Conservation (phyloP, 139 green algal genomes). For the Nannochloris sp. region DNA sequence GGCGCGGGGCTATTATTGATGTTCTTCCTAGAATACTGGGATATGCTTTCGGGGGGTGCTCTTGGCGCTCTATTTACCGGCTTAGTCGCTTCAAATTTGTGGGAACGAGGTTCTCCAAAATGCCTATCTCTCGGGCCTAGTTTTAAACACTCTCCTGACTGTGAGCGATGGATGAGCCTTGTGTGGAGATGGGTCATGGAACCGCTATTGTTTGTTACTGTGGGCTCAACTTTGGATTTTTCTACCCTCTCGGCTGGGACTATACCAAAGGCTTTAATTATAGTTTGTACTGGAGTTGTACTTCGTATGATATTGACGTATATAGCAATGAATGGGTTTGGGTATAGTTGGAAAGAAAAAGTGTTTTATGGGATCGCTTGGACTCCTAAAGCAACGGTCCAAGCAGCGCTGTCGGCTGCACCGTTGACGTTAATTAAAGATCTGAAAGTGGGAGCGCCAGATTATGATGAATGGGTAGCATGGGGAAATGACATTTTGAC, state of each 20-base stretch:
- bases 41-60: conserved; percentile 59
- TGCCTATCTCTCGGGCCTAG: conserved; percentile 21
- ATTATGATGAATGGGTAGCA: conserved; percentile 16
- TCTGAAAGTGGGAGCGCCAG: conserved; percentile 1
- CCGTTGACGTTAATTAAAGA: conserved; percentile 35
- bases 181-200: conserved; percentile 42
- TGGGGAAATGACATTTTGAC: conserved; percentile 53
- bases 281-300: conserved; percentile 47
- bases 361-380: conserved; percentile 71
- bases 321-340: conserved; percentile 34
- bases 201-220: conserved; percentile 77
- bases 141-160: conserved; percentile 26
- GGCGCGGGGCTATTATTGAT: conserved; percentile 48
- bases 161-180: conserved; percentile 26
- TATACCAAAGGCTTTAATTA: conserved; percentile 48
- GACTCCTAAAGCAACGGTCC: conserved; percentile 81
- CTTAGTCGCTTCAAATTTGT: conserved; percentile 43
- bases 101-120: conserved; percentile 43
- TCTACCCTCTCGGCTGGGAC: conserved; percentile 18
- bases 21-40: conserved; percentile 62
- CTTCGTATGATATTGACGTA: conserved; percentile 47
- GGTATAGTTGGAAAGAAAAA: conserved; percentile 52
- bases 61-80: conserved; percentile 56
- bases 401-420: conserved; percentile 55
- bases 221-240: conserved; percentile 63